phyloP scores from a whole-genome alignment of 2,329 filamentous ascomycete species.

The Leptographium galeiforme region DNA sequence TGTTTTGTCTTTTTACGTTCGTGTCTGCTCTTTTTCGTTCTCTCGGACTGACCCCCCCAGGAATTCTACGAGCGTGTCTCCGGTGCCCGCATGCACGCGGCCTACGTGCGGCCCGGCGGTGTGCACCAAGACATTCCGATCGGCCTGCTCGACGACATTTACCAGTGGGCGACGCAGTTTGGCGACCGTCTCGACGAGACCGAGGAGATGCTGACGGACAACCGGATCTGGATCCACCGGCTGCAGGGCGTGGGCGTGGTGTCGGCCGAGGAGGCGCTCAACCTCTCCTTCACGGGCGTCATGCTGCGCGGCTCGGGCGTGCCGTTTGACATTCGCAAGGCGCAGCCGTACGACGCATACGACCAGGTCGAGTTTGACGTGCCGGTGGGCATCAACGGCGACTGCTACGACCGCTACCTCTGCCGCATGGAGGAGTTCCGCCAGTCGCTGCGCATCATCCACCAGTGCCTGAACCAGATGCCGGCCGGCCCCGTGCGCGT shows the following conservation, averaged over 20 bases:
- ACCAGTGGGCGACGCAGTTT: conserved; percentile 99
- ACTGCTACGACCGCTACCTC: conserved; percentile 98
- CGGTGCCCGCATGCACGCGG: conserved; percentile 89
- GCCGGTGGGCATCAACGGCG: conserved; percentile 88
- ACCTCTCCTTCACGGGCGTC: conserved; percentile 91
- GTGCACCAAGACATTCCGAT: conserved; percentile 91
- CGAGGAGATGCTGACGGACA: conserved; percentile 96
- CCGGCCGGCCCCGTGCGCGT: conserved; percentile 85
- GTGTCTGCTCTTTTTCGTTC: not conserved
- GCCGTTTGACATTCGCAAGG: conserved; percentile 94
- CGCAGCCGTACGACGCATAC: conserved; percentile 93
- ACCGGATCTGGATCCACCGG: conserved; percentile 96
- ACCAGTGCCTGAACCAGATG: conserved; percentile 99
- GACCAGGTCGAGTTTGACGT: conserved; percentile 97
- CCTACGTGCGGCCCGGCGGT: conserved; percentile 91
- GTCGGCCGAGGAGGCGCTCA: conserved; percentile 82
- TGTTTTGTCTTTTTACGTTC: conserved; percentile 18
- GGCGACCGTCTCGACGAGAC: conserved; percentile 97
- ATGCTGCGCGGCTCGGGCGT: conserved; percentile 97
- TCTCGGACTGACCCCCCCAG: conserved; percentile 31
- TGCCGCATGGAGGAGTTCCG: conserved; percentile 99
- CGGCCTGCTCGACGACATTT: conserved; percentile 94
- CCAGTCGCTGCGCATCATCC: conserved; percentile 93
- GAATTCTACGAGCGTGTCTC: conserved; percentile 99
- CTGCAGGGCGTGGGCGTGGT: conserved; percentile 88